A percentile compares a stretch with the other conserved stretches of the same genome.
Evolutionary conservation across 164 flowering plant genomes (phyloP).

Genomic region (Magnolia officinalis): DNA sequence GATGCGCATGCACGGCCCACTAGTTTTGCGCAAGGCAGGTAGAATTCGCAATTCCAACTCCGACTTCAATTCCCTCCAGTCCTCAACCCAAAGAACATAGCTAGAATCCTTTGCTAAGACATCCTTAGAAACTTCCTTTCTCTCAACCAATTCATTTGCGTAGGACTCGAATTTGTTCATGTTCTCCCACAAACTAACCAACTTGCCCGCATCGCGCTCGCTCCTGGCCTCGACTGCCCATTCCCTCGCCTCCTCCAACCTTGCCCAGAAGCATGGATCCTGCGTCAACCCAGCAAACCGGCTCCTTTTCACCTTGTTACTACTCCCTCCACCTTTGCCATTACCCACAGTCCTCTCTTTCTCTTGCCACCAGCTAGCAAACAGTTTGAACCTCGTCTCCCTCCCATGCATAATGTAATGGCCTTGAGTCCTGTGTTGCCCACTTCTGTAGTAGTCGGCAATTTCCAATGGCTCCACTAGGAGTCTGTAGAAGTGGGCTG

Average conservation of each 20-base stretch:
- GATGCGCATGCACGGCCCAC: background rate
- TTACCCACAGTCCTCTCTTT: conserved; percentile 20
- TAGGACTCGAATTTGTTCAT: conserved; percentile 46
- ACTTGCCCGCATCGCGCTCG: conserved; percentile 20
- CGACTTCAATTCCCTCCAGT: conserved; percentile 31
- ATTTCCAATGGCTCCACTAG: conserved; percentile 83
- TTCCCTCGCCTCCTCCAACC: conserved; percentile 54
- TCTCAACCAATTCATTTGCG: conserved; percentile 42
- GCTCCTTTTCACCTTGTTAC: conserved; percentile 34
- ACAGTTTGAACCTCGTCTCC: conserved; percentile 53
- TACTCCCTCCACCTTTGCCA: conserved; percentile 1
- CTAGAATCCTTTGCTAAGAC: conserved; percentile 66
- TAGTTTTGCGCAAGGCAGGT: conserved; percentile 17
- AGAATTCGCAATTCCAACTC: conserved; percentile 16
- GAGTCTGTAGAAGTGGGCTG: conserved; percentile 61
- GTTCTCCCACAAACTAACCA: conserved; percentile 31
- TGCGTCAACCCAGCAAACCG: conserved; percentile 63
- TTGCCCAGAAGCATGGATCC: conserved; percentile 85
- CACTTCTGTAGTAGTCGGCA: conserved; percentile 58
- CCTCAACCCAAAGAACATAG: conserved; percentile 47
- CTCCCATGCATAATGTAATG: conserved; percentile 61
- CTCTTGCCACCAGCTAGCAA: conserved; percentile 67
- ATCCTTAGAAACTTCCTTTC: conserved; percentile 66
- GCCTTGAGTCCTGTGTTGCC: conserved; percentile 40
- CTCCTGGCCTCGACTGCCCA: conserved; percentile 5